phyloP scores from a whole-genome alignment of 129 eudicot species.

The Lonicera japonica region DNA sequence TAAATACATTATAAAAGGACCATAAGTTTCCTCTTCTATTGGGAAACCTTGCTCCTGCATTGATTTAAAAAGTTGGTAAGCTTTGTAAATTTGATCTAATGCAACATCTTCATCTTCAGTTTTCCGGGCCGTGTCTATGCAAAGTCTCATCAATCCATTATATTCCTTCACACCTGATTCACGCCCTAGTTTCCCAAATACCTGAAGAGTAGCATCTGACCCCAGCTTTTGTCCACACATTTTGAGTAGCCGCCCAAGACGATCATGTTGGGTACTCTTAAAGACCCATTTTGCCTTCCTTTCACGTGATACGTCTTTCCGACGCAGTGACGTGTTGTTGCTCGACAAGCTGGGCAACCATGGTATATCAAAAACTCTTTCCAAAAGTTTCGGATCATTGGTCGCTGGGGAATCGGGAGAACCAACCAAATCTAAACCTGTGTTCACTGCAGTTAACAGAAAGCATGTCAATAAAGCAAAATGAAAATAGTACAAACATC shows the following conservation, averaged over 20 bases:
- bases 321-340: constrained; percentile 21
- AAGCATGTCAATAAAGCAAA: background rate
- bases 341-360: constrained; percentile 27
- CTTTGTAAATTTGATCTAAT: constrained; percentile 48
- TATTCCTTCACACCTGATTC: constrained; percentile 64
- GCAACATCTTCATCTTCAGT: constrained; percentile 58
- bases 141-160: constrained; percentile 38
- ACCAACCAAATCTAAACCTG: constrained; percentile 18
- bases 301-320: constrained; percentile 50
- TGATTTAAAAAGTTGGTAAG: constrained; percentile 40
- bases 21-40: constrained; percentile 60
- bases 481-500: background rate
- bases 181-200: constrained; percentile 57
- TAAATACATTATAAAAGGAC: constrained; percentile 58
- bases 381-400: background rate
- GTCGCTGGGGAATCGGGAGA: constrained; percentile 16
- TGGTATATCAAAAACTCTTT: constrained; percentile 24
- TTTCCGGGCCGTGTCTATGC: constrained; percentile 58
- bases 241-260: constrained; percentile 33
- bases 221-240: constrained; percentile 62
- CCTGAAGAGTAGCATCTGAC: constrained; percentile 35
- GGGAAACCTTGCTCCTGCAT: constrained; percentile 66
- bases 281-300: constrained; percentile 64
- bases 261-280: constrained; percentile 34
- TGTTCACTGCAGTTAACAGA: constrained; percentile 29